phyloP scores from a whole-genome alignment of 305 asterid genomes.

The Stenogyne calaminthoides region DNA sequence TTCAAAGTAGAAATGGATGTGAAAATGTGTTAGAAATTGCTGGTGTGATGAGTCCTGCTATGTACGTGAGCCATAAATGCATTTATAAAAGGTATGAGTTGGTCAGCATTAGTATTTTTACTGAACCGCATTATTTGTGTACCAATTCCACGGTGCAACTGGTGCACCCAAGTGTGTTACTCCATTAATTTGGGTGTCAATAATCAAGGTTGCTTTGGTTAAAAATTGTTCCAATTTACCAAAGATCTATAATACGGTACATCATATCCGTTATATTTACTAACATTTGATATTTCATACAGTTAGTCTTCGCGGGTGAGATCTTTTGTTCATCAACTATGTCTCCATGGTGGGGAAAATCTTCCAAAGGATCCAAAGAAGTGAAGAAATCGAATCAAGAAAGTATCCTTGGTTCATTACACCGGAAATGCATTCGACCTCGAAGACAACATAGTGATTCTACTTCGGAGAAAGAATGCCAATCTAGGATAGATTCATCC shows the following conservation, averaged over 20 bases:
- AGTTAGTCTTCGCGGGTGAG: constrained; percentile 22
- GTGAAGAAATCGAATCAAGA: constrained; percentile 37
- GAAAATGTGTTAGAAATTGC: background rate
- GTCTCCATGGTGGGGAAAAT: constrained; percentile 49
- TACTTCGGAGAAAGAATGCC: constrained; percentile 29
- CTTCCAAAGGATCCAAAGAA: constrained; percentile 42
- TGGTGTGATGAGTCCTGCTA: background rate
- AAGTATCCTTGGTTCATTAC: constrained; percentile 37
- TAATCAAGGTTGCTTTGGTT: constrained; percentile 7
- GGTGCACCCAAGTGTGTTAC: too few species aligned
- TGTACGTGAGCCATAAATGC: background rate
- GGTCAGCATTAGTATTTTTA: too few species aligned
- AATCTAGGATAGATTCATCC: constrained; percentile 30
- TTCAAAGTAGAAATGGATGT: background rate
- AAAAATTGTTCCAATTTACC: background rate
- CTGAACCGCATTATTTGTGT: too few species aligned
- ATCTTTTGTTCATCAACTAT: constrained; percentile 29
- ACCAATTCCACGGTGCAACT: too few species aligned
- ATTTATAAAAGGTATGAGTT: too few species aligned
- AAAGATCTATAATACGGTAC: background rate
- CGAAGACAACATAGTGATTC: constrained; percentile 31
- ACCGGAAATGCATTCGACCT: constrained; percentile 35
- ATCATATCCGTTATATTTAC: constrained; percentile 6
- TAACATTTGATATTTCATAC: constrained; percentile 7
- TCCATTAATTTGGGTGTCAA: background rate